These are phyloP conservation scores for Botrytis fabae DNA, from an alignment of 2,329 filamentous ascomycete species.

Conservation along the genomic window DNA sequence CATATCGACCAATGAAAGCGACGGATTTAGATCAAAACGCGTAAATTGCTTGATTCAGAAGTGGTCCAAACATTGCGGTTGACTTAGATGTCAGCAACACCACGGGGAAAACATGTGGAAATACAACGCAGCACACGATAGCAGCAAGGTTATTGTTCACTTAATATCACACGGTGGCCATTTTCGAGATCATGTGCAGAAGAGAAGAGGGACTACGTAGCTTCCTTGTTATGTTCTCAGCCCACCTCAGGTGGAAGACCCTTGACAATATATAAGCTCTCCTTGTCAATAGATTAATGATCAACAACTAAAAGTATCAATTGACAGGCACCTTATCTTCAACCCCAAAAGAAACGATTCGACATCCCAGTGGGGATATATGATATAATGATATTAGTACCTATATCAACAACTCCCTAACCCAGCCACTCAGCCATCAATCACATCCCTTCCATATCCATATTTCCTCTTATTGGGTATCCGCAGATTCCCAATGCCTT, in stretches of 20 bases:
- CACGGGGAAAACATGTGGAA: constrained; percentile 1
- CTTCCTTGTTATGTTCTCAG: background rate
- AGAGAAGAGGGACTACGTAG: background rate
- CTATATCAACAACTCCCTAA: background rate
- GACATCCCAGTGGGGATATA: background rate
- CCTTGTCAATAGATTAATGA: background rate
- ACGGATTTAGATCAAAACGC: background rate
- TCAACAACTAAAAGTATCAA: background rate
- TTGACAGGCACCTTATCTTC: background rate
- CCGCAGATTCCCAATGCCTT: background rate
- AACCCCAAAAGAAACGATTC: background rate
- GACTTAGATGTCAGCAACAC: background rate
- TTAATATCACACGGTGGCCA: background rate
- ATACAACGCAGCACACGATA: background rate
- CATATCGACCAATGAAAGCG: background rate
- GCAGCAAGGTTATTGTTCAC: background rate
- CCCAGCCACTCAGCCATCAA: background rate
- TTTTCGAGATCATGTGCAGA: background rate
- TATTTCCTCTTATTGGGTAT: background rate
- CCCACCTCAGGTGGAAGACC: background rate
- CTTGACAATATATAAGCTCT: background rate
- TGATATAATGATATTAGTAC: constrained; percentile 1
- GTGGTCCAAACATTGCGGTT: background rate
- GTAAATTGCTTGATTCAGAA: constrained; percentile 6
- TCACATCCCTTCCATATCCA: background rate